Conservation (phyloP, 176 grass and related monocot species). For the Poa pratensis region DNA sequence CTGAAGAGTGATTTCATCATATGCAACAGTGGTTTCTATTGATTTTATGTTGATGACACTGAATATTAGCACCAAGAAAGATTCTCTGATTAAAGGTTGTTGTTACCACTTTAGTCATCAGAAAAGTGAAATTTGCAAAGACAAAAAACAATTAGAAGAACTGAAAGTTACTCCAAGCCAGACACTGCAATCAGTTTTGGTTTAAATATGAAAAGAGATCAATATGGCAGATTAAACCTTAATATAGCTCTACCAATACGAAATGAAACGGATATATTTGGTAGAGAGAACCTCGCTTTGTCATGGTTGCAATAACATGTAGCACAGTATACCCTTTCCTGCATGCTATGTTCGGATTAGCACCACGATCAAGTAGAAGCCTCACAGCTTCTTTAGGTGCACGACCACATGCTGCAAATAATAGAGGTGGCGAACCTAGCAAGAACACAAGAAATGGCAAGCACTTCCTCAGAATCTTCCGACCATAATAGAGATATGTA, state of each 20-base stretch:
- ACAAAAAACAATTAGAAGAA: not conserved
- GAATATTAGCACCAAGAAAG: not conserved
- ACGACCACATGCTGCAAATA: conserved; percentile 6
- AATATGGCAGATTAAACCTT: not conserved
- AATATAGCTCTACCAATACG: not conserved
- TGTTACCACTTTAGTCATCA: not conserved
- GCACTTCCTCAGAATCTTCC: not conserved
- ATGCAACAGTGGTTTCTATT: not conserved
- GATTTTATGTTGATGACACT: not conserved
- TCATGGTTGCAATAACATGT: not conserved
- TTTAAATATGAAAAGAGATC: not conserved
- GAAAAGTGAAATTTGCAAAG: not conserved
- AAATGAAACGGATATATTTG: not conserved
- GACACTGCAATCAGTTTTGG: not conserved
- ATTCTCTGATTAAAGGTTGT: not conserved
- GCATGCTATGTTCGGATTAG: not conserved
- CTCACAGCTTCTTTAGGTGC: not conserved
- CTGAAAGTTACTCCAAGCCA: not conserved
- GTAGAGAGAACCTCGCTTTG: conserved; percentile 19
- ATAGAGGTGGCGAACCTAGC: conserved; percentile 2
- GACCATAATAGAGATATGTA: not conserved
- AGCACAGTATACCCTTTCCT: conserved; percentile 1
- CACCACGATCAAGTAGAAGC: conserved; percentile 8
- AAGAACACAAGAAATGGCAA: not conserved
- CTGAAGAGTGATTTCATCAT: not conserved